These are phyloP conservation scores for Astraeus odoratus DNA, from an alignment of 768 basidiomycete genomes.

Conservation along the genomic window DNA sequence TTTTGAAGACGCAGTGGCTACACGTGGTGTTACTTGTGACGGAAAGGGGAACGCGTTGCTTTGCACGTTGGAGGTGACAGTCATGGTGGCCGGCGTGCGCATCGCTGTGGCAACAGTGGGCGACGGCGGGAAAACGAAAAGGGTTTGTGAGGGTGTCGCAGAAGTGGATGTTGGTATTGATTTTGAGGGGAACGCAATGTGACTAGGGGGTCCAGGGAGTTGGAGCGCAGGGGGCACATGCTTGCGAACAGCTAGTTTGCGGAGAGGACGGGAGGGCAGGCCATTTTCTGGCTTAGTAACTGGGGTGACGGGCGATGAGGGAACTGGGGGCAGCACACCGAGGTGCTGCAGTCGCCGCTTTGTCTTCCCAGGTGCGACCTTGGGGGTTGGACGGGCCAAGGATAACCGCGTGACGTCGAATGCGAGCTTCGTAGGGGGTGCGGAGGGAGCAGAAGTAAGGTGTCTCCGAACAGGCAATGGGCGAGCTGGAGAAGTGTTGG, in stretches of 20 bases:
- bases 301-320: slow-evolving; percentile 59
- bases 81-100: slow-evolving; percentile 74
- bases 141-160: slow-evolving; percentile 67
- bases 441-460: slow-evolving; percentile 38
- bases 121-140: slow-evolving; percentile 84
- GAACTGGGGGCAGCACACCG: slow-evolving; percentile 59
- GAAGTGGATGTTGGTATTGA: slow-evolving; percentile 18
- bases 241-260: slow-evolving; percentile 50
- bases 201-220: slow-evolving; percentile 29
- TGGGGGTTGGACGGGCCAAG: slow-evolving; percentile 49
- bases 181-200: slow-evolving; percentile 22
- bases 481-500: slow-evolving; percentile 13
- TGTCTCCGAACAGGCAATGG: slow-evolving; percentile 4
- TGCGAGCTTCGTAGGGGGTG: slow-evolving; percentile 51
- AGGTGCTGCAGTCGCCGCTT: slow-evolving; percentile 61
- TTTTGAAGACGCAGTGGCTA: slow-evolving; percentile 58
- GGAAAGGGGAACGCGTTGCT: slow-evolving; percentile 47
- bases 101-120: slow-evolving; percentile 42
- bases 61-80: slow-evolving; percentile 57
- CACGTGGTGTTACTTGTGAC: slow-evolving; percentile 55
- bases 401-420: slow-evolving; percentile 38
- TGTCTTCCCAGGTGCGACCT: slow-evolving; percentile 38
- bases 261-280: slow-evolving; percentile 26
- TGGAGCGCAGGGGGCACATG: slow-evolving; percentile 52
- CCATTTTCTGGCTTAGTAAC: slow-evolving; percentile 34